phyloP scores from a whole-genome alignment of 768 basidiomycete genomes.

The Lactarius evosmus region DNA sequence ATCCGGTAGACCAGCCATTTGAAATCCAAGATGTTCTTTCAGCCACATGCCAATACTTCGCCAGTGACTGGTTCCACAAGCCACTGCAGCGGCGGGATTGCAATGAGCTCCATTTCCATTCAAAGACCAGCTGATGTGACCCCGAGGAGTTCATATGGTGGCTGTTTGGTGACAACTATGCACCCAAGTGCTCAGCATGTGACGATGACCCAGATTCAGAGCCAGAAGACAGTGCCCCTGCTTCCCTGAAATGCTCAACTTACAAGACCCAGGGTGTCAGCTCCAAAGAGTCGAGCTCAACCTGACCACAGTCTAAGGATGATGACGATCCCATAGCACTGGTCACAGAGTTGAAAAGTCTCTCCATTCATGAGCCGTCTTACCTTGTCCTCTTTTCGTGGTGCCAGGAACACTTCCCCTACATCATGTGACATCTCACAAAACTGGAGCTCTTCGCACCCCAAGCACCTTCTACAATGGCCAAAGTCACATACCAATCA shows the following conservation, averaged over 20 bases:
- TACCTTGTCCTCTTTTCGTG: not conserved
- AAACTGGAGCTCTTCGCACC: not conserved
- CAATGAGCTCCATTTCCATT: no score
- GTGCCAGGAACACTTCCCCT: not conserved
- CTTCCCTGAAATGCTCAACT: no score
- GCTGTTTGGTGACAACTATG: no score
- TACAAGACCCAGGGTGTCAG: not conserved
- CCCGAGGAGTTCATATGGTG: no score
- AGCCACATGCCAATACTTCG: not conserved
- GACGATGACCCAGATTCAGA: no score
- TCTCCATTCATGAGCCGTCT: not conserved
- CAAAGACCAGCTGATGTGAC: no score
- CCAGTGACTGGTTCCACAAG: not conserved
- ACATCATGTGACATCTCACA: not conserved
- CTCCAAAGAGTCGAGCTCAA: not conserved
- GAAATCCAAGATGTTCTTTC: not conserved
- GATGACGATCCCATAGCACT: not conserved
- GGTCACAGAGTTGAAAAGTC: not conserved
- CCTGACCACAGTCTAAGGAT: not conserved
- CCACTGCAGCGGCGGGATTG: no score
- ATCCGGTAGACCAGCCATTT: not conserved
- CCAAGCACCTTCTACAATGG: not conserved
- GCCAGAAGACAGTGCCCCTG: no score
- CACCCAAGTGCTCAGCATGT: fast-evolving
- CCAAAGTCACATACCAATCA: not conserved